Base-by-base conservation (phyloP, 352 stramenopile species). In the Aphanomyces stellatus region DNA sequence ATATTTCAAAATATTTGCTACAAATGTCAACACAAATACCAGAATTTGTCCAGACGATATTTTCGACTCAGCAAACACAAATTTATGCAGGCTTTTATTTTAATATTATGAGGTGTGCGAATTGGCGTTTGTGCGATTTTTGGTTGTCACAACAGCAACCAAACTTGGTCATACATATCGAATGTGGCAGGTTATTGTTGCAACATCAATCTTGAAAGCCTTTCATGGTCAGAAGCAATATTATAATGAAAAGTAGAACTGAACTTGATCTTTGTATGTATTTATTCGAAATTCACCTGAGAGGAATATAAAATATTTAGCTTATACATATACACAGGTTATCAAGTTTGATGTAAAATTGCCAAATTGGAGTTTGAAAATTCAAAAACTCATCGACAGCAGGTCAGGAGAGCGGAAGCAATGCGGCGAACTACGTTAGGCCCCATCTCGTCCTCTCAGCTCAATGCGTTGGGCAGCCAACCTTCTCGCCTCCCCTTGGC, bases 381-480 rank as follows among this genome's bases (percentile, higher is more conserved):
- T 64, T 64, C 37, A 46, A 64, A 60, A 8, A 10, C 19, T 51
- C 8, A 27, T 43, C 19, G 25, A n/a, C n/a, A n/a, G n/a, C n/a
- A n/a, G n/a, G n/a, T n/a, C n/a, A n/a, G n/a, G n/a, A n/a, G n/a
- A 46, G 13, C 37, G 37, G 37, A 0, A n/a, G 69, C 31, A 24
- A 94, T 94, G 85, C 80, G 85, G 46, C 85, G 85, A 72, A 94
- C 83, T 73, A 94, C 85, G 65, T 80, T 94, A 65, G 85, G 83
- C 8, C 80, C 85, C 51, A 85, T 91, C 65, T 90, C 82, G 51
- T 92, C 85, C 65, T 91, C 85, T 69, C 85, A 92, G 78, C 81
- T 91, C 53, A 94, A 94, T 71, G 69, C 75, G 35, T 79, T 85
- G 42, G 71, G 73, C 2, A 65, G 71, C 33, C 65, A 79, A 10